Conservation (phyloP, 805 yeast genomes). For the Kodamaea sagamina region DNA sequence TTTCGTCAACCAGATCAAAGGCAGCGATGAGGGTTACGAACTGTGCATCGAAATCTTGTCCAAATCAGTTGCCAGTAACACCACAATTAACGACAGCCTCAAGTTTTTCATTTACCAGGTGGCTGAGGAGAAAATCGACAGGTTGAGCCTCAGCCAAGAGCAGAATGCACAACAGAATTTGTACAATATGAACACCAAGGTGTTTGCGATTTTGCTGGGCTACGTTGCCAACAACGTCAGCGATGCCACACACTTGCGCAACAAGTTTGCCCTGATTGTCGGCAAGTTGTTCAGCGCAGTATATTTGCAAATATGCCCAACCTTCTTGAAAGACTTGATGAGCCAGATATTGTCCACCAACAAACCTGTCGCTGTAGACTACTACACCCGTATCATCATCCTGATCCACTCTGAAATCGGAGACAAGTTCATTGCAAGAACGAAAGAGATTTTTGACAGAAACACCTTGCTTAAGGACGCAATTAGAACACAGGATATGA, state of each 20-base stretch:
- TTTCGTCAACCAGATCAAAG: constrained; percentile 54
- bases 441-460: constrained; percentile 60
- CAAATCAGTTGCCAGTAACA: constrained; percentile 17
- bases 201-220: constrained; percentile 47
- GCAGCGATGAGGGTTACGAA: constrained; percentile 56
- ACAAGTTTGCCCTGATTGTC: constrained; percentile 38
- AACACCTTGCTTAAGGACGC: constrained; percentile 78
- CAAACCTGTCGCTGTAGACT: constrained; percentile 51
- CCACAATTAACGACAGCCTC: constrained; percentile 50
- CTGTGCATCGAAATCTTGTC: constrained; percentile 53
- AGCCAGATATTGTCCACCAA: constrained; percentile 20
- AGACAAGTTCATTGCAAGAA: constrained; percentile 79
- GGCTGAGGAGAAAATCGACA: constrained; percentile 55
- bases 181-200: constrained; percentile 44
- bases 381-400: constrained; percentile 70
- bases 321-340: constrained; percentile 35
- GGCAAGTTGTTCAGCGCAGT: constrained; percentile 38
- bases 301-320: constrained; percentile 34
- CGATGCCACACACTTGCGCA: constrained; percentile 36
- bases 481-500: constrained; percentile 77
- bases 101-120: constrained; percentile 73
- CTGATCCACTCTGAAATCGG: constrained; percentile 91
- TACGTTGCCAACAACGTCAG: constrained; percentile 10
- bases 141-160: constrained; percentile 34
- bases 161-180: constrained; percentile 21